Percentiles rank a stretch among this genome's conserved stretches.
phyloP scores from a whole-genome alignment of 495 filamentous ascomycete genomes.

The Penicillium parvum region DNA sequence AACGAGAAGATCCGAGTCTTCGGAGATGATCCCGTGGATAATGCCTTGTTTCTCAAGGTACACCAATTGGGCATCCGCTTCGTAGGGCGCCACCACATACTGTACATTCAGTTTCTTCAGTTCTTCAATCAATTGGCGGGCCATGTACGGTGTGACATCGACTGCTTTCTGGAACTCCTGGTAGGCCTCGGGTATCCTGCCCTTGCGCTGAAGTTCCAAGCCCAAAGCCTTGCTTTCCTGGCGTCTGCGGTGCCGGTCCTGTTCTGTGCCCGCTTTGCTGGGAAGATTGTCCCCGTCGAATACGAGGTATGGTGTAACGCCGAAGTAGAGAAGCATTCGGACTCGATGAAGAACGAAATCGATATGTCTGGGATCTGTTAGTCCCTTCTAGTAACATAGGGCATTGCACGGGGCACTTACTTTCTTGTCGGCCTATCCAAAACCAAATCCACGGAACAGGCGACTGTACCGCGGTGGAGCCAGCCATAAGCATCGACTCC shows the following conservation, averaged over 20 bases:
- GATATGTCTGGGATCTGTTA: constrained; percentile 60
- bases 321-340: constrained; percentile 87
- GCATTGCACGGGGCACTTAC: constrained; percentile 41
- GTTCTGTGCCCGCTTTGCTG: constrained; percentile 90
- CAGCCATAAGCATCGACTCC: constrained; percentile 97
- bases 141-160: constrained; percentile 96
- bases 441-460: constrained; percentile 89
- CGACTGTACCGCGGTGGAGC: constrained; percentile 89
- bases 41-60: constrained; percentile 84
- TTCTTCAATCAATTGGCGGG: constrained; percentile 84
- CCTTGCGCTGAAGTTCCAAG: constrained; percentile 73
- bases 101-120: constrained; percentile 72
- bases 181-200: constrained; percentile 75
- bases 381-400: not conserved
- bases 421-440: constrained; percentile 81
- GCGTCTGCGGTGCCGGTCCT: constrained; percentile 61
- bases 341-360: constrained; percentile 90
- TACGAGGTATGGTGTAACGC: constrained; percentile 85
- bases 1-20: constrained; percentile 94
- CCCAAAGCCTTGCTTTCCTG: constrained; percentile 70
- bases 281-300: constrained; percentile 97
- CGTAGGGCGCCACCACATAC: constrained; percentile 94
- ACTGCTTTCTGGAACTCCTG: constrained; percentile 90
- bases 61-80: constrained; percentile 93
- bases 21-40: constrained; percentile 84